Conservation (phyloP, 2,329 filamentous ascomycete species). For the Cordyceps cicadae region DNA sequence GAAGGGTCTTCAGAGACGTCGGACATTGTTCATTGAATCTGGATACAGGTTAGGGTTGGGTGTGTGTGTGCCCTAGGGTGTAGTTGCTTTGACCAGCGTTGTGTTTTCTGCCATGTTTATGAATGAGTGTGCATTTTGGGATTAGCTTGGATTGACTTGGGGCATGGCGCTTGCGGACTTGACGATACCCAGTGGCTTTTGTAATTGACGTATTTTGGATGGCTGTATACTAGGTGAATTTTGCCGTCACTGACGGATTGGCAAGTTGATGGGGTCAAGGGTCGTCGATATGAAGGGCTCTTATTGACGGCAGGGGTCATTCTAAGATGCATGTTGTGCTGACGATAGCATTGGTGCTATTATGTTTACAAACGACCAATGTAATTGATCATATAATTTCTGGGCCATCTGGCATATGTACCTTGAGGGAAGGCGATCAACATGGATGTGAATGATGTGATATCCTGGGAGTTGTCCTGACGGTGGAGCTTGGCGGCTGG, state of each 20-base stretch:
- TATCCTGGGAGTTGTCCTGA: not conserved
- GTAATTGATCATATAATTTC: no score
- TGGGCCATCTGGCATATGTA: not conserved
- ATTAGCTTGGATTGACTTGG: not conserved
- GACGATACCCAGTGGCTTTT: not conserved
- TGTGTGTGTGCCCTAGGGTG: no score
- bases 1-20: conserved; percentile 1
- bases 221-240: not conserved
- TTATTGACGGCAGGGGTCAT: no score
- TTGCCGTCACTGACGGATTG: no score
- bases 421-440: not conserved
- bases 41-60: not conserved
- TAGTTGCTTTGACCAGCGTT: not conserved
- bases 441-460: not conserved
- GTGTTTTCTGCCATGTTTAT: not conserved
- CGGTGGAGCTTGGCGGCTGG: not conserved
- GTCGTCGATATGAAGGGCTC: no score
- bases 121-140: not conserved
- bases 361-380: no score
- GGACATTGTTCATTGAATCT: conserved; percentile 3
- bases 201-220: not conserved
- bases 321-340: no score
- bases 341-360: no score
- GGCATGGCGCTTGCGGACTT: not conserved
- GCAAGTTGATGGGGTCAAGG: no score